Evolutionary conservation across 345 rosid species (phyloP).

Genomic region (Brassica carinata): DNA sequence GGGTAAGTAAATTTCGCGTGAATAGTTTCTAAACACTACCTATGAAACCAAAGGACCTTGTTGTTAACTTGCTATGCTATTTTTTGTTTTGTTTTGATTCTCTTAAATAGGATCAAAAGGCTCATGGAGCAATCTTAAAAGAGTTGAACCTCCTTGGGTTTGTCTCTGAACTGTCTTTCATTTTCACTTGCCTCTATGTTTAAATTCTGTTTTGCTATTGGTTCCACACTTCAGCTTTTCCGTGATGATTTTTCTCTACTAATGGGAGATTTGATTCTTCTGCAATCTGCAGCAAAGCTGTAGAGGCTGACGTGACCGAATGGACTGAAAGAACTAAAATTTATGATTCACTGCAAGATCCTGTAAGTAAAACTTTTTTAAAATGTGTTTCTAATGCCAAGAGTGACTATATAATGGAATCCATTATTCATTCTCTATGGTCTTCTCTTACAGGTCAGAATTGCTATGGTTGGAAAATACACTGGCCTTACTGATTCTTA

Average conservation of each 20-base stretch:
- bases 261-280: conserved; percentile 9
- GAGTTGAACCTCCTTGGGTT: conserved; percentile 72
- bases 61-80: conserved; percentile 7
- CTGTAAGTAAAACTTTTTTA: conserved; percentile 50
- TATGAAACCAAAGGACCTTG: conserved; percentile 3
- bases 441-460: conserved; percentile 57
- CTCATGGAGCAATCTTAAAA: conserved; percentile 82
- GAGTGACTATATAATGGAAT: conserved; percentile 1
- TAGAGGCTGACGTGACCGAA: conserved; percentile 61
- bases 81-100: conserved; percentile 5
- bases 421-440: conserved; percentile 18
- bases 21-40: background rate
- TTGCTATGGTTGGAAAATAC: conserved; percentile 86
- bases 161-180: conserved; percentile 37
- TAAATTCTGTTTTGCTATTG: background rate
- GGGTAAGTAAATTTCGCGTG: conserved; percentile 50
- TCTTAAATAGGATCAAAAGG: conserved; percentile 78
- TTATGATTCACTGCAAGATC: conserved; percentile 66
- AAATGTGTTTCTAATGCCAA: background rate
- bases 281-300: conserved; percentile 75
- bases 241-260: conserved; percentile 19
- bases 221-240: background rate
- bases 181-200: background rate
- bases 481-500: conserved; percentile 75
- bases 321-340: conserved; percentile 85